phyloP scores from a whole-genome alignment of 2,329 filamentous ascomycete species.

The Pseudocercospora vitis region DNA sequence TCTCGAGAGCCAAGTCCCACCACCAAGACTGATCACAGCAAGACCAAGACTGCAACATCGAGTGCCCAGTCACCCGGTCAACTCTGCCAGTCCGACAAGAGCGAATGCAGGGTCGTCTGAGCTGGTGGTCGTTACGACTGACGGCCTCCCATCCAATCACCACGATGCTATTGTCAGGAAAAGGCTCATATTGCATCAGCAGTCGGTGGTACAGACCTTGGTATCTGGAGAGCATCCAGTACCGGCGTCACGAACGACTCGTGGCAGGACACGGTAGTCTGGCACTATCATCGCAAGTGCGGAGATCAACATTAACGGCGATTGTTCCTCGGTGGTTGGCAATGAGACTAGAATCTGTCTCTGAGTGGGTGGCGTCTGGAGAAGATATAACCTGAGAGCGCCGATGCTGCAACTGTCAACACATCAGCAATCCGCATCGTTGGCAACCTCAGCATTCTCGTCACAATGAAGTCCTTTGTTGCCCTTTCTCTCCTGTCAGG shows the following conservation, averaged over 20 bases:
- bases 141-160: slow-evolving; percentile 9
- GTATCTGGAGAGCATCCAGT: neutral
- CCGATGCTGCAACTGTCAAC: neutral
- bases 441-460: no score
- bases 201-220: neutral
- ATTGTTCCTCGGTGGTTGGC: slow-evolving; percentile 15
- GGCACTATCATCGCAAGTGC: neutral
- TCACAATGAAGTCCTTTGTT: slow-evolving; percentile 32
- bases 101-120: slow-evolving; percentile 2
- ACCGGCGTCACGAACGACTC: slow-evolving; percentile 5
- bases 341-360: neutral
- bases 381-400: slow-evolving; percentile 9
- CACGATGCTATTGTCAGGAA: slow-evolving; percentile 5
- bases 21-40: slow-evolving; percentile 11
- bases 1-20: slow-evolving; percentile 7
- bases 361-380: slow-evolving; percentile 6
- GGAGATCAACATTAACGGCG: slow-evolving; percentile 11
- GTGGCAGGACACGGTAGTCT: slow-evolving; percentile 12
- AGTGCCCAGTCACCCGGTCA: slow-evolving; percentile 8
- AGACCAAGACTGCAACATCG: slow-evolving; percentile 8
- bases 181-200: neutral
- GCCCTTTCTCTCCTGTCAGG: slow-evolving; percentile 26
- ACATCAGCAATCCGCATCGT: slow-evolving; percentile 13
- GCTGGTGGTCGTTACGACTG: slow-evolving; percentile 6
- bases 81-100: neutral